Evolutionary conservation across 2,329 filamentous ascomycete genomes (phyloP), one percentile per base, ranked within the genome.

Genomic region (Dothiorella sarmentorum): DNA sequence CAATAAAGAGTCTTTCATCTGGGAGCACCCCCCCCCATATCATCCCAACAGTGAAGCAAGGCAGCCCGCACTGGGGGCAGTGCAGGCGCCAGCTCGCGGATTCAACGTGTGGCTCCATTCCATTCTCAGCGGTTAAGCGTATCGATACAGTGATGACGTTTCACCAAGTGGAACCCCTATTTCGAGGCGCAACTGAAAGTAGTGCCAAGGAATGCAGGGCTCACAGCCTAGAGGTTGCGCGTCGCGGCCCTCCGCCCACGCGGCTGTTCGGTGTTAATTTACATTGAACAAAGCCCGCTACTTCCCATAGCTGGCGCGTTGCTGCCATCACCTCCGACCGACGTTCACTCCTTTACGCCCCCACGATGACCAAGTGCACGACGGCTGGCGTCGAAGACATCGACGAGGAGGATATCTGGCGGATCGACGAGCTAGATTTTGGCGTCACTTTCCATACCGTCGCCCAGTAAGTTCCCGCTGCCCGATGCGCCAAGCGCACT

Each of bases 351-450:
- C 44, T 51, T n/a, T 49, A 58, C 24, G 38, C 42, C 17, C 42
- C 40, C 44, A 49, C 40, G 29, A 58, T 58, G 56, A 51, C 40
- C 11, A 45, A 58, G 56, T 66, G 73, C 17, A 64, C 62, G 4
- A 61, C 66, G 3, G 65, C 70, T 7, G 76, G 79, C 45, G 71
- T 70, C 1, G 64, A 67, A 7, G 56, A 72, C 1, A 66, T 80
- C 17, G 63, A 67, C 27, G 63, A 67, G 18, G 63, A 58, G 44
- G 56, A 58, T 20, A 47, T 58, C 35, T 59, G 57, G 57, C 49
- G 38, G 18, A 38, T 59, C 37, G 37, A 49, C 45, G 57, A 37
- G 44, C 49, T 49, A 17, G 47, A 59, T 24, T 44, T 59, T 20
- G 57, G 57, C 57, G 45, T 59, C 27, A 59, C 45, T 24, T 59